These are phyloP conservation scores for Fusarium luffae DNA, from an alignment of 2,329 filamentous ascomycete species.

Conservation along the genomic window DNA sequence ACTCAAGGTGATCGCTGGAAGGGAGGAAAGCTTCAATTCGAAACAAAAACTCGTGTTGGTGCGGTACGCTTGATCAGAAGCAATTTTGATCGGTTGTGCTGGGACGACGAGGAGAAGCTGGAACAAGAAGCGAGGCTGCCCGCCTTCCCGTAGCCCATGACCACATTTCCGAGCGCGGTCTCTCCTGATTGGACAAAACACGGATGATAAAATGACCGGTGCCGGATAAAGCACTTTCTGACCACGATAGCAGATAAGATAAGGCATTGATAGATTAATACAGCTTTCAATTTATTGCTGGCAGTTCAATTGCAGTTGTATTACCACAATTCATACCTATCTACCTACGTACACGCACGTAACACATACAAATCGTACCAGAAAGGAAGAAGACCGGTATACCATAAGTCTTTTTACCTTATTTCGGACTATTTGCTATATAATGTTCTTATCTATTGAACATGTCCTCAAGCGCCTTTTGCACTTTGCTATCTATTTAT, in stretches of 20 bases:
- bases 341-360: neutral
- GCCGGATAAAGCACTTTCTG: slow-evolving; percentile 28
- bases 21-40: neutral
- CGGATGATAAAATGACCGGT: slow-evolving; percentile 42
- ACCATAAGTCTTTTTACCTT: neutral
- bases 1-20: neutral
- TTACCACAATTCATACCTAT: neutral
- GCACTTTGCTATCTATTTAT: neutral
- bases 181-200: slow-evolving; percentile 28
- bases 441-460: neutral
- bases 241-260: slow-evolving; percentile 13
- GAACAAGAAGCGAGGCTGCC: slow-evolving; percentile 48
- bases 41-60: slow-evolving; percentile 16
- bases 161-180: slow-evolving; percentile 42
- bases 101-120: slow-evolving; percentile 43
- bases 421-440: neutral
- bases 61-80: slow-evolving; percentile 14
- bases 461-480: neutral
- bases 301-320: neutral
- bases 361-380: neutral
- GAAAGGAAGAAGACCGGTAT: neutral
- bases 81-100: slow-evolving; percentile 43
- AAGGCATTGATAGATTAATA: neutral
- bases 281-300: too few relatives aligned
- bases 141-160: slow-evolving; percentile 48